A percentile compares a stretch with the other conserved stretches of the same genome.
Conservation (phyloP, 129 eudicot genomes). For the Smallanthus sonchifolius region DNA sequence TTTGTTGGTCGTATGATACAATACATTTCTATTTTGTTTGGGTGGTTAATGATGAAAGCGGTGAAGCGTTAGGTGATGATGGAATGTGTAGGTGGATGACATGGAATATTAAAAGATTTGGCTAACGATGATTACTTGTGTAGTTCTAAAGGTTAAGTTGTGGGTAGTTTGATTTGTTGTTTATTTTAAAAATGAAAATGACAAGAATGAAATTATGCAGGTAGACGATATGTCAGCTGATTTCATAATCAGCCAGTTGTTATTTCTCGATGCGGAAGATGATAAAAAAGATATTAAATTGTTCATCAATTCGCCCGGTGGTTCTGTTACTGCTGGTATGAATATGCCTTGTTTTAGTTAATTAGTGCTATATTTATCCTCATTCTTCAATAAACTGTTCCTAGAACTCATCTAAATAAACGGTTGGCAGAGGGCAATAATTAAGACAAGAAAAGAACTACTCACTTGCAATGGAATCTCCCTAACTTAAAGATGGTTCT, state of each 20-base stretch:
- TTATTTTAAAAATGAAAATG: not conserved
- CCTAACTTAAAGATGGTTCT: too few species aligned
- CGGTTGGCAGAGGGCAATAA: too few species aligned
- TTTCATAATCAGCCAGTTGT: constrained; percentile 82
- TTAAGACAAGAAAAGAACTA: too few species aligned
- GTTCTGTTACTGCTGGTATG: constrained; percentile 89
- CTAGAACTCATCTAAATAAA: not conserved
- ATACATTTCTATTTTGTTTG: not conserved
- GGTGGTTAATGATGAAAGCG: not conserved
- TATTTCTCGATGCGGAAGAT: constrained; percentile 86
- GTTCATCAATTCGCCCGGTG: constrained; percentile 96
- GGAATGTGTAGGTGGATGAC: not conserved
- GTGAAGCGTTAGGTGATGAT: not conserved
- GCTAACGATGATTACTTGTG: not conserved
- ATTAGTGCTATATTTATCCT: not conserved
- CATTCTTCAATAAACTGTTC: not conserved
- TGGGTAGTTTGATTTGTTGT: not conserved
- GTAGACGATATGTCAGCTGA: constrained; percentile 84
- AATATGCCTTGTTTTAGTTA: constrained; percentile 5
- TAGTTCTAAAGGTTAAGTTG: not conserved
- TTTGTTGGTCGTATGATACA: not conserved
- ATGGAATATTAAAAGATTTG: not conserved
- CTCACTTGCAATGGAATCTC: too few species aligned
- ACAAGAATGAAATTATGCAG: constrained; percentile 42
- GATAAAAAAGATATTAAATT: constrained; percentile 66